A percentile compares a stretch with the other conserved stretches of the same genome.
Evolutionary conservation across 768 basidiomycete species (phyloP).

Genomic region (Tylopilus felleus): DNA sequence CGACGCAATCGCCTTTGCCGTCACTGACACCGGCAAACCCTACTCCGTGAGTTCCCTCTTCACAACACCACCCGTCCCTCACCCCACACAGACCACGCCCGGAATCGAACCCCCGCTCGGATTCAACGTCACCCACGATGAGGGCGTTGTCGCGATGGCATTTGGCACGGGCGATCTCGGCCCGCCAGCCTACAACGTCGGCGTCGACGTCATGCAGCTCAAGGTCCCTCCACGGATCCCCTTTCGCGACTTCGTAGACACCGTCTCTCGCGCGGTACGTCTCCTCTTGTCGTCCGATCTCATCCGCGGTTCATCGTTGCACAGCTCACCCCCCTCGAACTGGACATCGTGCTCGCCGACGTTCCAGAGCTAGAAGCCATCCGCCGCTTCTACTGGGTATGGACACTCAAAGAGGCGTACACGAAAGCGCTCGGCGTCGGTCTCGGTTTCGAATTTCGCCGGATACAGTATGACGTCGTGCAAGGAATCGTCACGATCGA

Average conservation of each 20-base stretch:
- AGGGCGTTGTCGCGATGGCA: slow-evolving; percentile 66
- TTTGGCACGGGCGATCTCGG: slow-evolving; percentile 45
- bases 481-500: slow-evolving; percentile 57
- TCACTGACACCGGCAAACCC: slow-evolving; percentile 69
- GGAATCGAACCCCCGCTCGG: slow-evolving; percentile 54
- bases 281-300: background rate
- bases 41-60: slow-evolving; percentile 53
- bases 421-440: slow-evolving; percentile 85
- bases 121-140: slow-evolving; percentile 84
- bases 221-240: slow-evolving; percentile 56
- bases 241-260: slow-evolving; percentile 58
- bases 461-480: slow-evolving; percentile 66
- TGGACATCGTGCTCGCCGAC: slow-evolving; percentile 31
- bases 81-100: slow-evolving; percentile 40
- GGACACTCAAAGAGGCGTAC: slow-evolving; percentile 92
- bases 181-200: slow-evolving; percentile 55
- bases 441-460: slow-evolving; percentile 75
- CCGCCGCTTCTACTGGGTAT: slow-evolving; percentile 73
- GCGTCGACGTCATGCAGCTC: slow-evolving; percentile 82
- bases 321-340: slow-evolving; percentile 43
- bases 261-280: slow-evolving; percentile 62
- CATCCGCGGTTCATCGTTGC: slow-evolving; percentile 7
- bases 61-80: slow-evolving; percentile 3
- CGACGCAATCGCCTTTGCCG: slow-evolving; percentile 47
- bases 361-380: slow-evolving; percentile 49